phyloP scores from a whole-genome alignment of 805 yeast genomes.

The Wickerhamomyces kurtzmanii region DNA sequence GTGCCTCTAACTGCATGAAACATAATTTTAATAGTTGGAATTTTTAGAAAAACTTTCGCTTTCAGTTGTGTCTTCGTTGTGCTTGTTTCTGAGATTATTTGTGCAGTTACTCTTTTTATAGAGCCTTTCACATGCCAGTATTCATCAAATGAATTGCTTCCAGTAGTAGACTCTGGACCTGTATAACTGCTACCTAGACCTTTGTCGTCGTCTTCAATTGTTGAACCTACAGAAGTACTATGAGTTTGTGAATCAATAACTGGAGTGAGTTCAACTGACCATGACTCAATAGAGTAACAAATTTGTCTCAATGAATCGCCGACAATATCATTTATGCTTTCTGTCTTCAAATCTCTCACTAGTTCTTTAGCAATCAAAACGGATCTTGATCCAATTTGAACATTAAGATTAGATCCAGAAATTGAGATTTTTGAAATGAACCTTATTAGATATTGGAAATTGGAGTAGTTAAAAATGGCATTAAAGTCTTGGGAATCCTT shows the following conservation, averaged over 20 bases:
- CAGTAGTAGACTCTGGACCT: constrained; percentile 5
- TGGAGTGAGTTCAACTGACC: constrained; percentile 2
- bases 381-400: constrained; percentile 31
- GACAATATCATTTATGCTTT: constrained; percentile 28
- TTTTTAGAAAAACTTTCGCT: constrained; percentile 21
- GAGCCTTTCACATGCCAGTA: constrained; percentile 16
- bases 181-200: constrained; percentile 14
- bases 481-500: constrained; percentile 22
- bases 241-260: constrained; percentile 5
- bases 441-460: constrained; percentile 11
- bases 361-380: constrained; percentile 29
- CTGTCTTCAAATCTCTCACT: constrained; percentile 20
- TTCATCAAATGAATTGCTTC: constrained; percentile 9
- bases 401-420: constrained; percentile 8
- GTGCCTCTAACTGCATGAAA: too few relatives aligned
- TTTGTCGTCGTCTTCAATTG: constrained; percentile 22
- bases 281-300: constrained; percentile 15
- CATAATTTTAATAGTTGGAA: constrained; percentile 16
- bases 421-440: constrained; percentile 10
- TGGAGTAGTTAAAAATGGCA: constrained; percentile 18
- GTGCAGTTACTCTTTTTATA: constrained; percentile 15
- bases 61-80: constrained; percentile 15
- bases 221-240: constrained; percentile 18
- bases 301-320: constrained; percentile 27
- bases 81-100: constrained; percentile 21